Evolutionary conservation across 148 eudicot genomes (phyloP).

Genomic region (Fagopyrum esculentum): DNA sequence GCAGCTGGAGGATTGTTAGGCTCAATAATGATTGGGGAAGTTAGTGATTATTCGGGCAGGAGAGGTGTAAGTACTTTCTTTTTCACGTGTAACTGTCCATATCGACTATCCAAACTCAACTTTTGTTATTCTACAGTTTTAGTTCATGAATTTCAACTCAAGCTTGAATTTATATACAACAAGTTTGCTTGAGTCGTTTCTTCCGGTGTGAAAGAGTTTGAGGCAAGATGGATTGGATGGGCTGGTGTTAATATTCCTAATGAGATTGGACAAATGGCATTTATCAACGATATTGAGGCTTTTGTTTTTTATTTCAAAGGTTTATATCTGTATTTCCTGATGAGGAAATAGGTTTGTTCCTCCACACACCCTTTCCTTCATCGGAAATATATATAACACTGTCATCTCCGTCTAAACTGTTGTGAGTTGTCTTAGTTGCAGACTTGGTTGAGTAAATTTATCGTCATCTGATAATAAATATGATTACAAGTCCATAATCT

Average conservation of each 20-base stretch:
- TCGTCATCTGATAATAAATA: background rate
- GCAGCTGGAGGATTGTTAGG: no score
- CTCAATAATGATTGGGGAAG: no score
- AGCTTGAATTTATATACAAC: background rate
- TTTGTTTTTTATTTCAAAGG: constrained; percentile 36
- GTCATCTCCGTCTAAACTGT: constrained; percentile 77
- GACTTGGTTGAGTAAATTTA: constrained; percentile 76
- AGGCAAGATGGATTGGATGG: constrained; percentile 97
- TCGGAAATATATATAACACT: constrained; percentile 87
- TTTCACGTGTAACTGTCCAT: no score
- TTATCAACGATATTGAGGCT: constrained; percentile 5
- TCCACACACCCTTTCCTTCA: constrained; percentile 93
- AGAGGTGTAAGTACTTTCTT: no score
- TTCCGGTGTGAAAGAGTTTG: constrained; percentile 86
- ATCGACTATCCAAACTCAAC: no score
- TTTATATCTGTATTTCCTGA: constrained; percentile 81
- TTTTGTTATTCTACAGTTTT: no score
- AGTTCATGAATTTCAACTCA: background rate
- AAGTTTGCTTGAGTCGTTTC: constrained; percentile 11
- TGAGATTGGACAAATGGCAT: constrained; percentile 68
- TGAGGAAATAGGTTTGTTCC: constrained; percentile 33
- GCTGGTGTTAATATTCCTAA: constrained; percentile 95
- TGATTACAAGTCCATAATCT: background rate
- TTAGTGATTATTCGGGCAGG: no score
- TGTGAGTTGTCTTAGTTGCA: constrained; percentile 72